Evolutionary conservation across 306 rosid genomes (phyloP).

Genomic region (Citrullus mucosospermus): DNA sequence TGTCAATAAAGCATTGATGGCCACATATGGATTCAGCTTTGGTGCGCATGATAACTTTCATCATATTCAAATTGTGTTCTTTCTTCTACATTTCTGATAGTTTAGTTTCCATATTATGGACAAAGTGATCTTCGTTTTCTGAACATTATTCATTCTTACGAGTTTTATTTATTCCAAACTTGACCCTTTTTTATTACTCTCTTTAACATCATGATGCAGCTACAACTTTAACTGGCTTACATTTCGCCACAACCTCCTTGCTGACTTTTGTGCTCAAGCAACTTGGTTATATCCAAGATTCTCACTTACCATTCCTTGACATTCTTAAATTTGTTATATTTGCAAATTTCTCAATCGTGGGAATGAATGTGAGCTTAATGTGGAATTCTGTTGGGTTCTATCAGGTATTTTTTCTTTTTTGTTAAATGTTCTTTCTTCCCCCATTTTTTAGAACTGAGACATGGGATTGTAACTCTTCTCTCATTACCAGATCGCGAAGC

Average conservation of each 20-base stretch:
- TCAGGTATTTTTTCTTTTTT: slow-evolving; percentile 37
- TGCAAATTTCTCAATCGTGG: slow-evolving; percentile 85
- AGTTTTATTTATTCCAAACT: neutral
- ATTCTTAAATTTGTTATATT: slow-evolving; percentile 72
- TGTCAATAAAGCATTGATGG: slow-evolving; percentile 89
- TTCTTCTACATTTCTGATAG: neutral
- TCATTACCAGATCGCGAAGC: slow-evolving; percentile 66
- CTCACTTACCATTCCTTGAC: slow-evolving; percentile 62
- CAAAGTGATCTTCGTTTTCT: neutral
- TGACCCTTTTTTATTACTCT: neutral
- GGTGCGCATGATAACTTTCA: slow-evolving; percentile 23
- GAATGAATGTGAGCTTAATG: slow-evolving; percentile 91
- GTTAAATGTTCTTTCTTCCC: neutral
- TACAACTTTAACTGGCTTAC: slow-evolving; percentile 82
- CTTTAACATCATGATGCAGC: slow-evolving; percentile 37
- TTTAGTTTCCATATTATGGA: neutral
- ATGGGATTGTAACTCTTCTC: neutral
- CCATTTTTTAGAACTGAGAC: neutral
- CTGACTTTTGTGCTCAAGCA: slow-evolving; percentile 51
- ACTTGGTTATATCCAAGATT: slow-evolving; percentile 64
- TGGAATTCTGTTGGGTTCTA: slow-evolving; percentile 97
- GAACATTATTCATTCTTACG: neutral
- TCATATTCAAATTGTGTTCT: neutral
- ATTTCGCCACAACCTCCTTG: slow-evolving; percentile 66
- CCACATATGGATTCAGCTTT: slow-evolving; percentile 71